phyloP scores from a whole-genome alignment of 768 basidiomycete genomes.

The Gymnopilus dilepis region DNA sequence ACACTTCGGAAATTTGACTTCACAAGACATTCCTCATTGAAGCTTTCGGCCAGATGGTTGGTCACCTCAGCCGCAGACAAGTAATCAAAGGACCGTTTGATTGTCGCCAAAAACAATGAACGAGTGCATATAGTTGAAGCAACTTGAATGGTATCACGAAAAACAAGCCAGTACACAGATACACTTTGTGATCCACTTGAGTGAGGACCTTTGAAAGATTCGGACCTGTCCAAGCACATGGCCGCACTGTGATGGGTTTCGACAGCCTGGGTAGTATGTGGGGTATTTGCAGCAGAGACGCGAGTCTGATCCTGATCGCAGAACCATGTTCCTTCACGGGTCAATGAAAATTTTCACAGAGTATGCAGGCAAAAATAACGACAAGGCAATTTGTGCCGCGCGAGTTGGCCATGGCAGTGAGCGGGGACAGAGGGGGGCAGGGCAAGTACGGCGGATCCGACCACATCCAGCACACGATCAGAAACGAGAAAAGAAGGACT shows the following conservation, averaged over 20 bases:
- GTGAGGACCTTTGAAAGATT: neutral
- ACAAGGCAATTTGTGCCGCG: neutral
- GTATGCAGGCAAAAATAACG: neutral
- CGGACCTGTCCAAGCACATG: neutral
- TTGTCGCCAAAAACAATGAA: no score
- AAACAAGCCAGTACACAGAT: no score
- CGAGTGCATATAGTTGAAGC: no score
- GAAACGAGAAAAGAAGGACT: neutral
- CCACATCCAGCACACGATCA: neutral
- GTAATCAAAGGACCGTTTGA: no score
- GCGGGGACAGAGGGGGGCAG: constrained; percentile 2
- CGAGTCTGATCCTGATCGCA: neutral
- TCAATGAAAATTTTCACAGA: neutral
- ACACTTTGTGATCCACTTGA: neutral
- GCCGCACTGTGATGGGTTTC: neutral
- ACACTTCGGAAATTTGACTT: neutral
- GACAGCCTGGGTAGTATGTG: neutral
- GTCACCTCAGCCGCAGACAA: no score
- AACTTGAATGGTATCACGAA: neutral
- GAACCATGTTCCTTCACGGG: constrained; percentile 2
- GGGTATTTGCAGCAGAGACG: neutral
- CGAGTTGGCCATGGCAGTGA: neutral
- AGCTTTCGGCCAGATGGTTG: no score
- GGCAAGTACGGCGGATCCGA: neutral
- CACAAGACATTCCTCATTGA: no score